A percentile compares a stretch with the other conserved stretches of the same genome.
These are phyloP conservation scores for Flagelloscypha sp. DNA, from an alignment of 768 basidiomycete genomes.

Conservation along the genomic window DNA sequence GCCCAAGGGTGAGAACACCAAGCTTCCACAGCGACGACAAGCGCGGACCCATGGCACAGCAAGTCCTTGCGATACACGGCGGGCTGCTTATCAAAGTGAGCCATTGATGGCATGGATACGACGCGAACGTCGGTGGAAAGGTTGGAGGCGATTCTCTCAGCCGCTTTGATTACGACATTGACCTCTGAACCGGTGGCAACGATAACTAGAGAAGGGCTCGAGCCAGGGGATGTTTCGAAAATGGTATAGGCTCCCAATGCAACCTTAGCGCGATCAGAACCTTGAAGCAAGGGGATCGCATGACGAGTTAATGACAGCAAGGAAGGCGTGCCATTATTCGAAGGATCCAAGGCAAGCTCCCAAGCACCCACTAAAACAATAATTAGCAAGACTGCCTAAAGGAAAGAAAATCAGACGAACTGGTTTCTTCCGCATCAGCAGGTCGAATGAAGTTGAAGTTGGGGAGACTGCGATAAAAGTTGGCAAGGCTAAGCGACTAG, in stretches of 20 bases:
- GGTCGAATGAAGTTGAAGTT: slow-evolving; percentile 9
- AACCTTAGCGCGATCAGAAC: slow-evolving; percentile 8
- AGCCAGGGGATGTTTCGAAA: slow-evolving; percentile 2
- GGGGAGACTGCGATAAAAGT: slow-evolving; percentile 9
- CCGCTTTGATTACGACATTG: slow-evolving; percentile 3
- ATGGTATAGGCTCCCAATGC: slow-evolving; percentile 8
- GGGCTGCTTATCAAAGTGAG: slow-evolving; percentile 8
- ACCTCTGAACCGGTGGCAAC: slow-evolving; percentile 10
- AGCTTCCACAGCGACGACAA: slow-evolving; percentile 9
- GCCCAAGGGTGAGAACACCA: slow-evolving; percentile 10
- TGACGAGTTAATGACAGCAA: slow-evolving; percentile 8
- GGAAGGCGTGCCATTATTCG: slow-evolving; percentile 4
- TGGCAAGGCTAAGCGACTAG: slow-evolving; percentile 4
- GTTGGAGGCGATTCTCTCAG: slow-evolving; percentile 1
- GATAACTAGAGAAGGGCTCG: slow-evolving; percentile 6
- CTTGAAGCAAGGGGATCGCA: slow-evolving; percentile 9
- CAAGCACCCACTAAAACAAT: slow-evolving; percentile 7
- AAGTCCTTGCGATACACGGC: slow-evolving; percentile 6
- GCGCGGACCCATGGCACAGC: slow-evolving; percentile 3
- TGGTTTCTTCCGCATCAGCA: slow-evolving; percentile 9
- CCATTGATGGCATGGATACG: slow-evolving; percentile 9
- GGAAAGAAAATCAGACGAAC: not conserved
- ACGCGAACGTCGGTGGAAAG: slow-evolving; percentile 6
- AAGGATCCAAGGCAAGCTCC: slow-evolving; percentile 6
- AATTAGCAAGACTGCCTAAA: not conserved